These are phyloP conservation scores for Yamadazyma nakazawae DNA, from an alignment of 805 yeast species.

Conservation along the genomic window DNA sequence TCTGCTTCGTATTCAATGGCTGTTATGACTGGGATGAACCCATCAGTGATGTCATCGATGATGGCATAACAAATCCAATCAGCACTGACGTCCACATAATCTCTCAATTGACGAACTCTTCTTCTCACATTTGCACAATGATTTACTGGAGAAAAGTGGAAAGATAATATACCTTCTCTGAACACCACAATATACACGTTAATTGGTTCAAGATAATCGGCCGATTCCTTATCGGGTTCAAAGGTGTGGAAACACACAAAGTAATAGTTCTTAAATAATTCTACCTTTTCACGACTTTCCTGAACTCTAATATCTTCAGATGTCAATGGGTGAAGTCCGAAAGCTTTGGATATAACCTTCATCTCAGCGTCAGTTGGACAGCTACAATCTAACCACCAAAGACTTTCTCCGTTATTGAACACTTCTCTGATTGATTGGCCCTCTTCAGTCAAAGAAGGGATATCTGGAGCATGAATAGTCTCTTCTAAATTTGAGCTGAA, in stretches of 20 bases:
- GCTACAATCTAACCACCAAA: conserved; percentile 95
- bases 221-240: conserved; percentile 77
- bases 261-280: conserved; percentile 82
- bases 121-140: conserved; percentile 72
- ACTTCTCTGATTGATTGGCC: conserved; percentile 65
- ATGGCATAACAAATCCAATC: conserved; percentile 83
- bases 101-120: conserved; percentile 76
- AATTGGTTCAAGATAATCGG: conserved; percentile 79
- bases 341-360: conserved; percentile 87
- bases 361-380: conserved; percentile 95
- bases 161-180: conserved; percentile 55
- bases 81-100: conserved; percentile 71
- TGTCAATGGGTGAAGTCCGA: conserved; percentile 96
- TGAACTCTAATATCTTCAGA: conserved; percentile 96
- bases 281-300: conserved; percentile 97
- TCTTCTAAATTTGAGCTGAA: conserved; percentile 80
- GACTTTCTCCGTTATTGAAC: conserved; percentile 67
- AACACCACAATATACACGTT: conserved; percentile 68
- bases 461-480: conserved; percentile 85
- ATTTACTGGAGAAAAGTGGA: conserved; percentile 56
- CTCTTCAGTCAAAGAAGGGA: conserved; percentile 69
- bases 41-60: conserved; percentile 82
- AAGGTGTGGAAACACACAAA: conserved; percentile 97
- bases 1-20: conserved; percentile 78
- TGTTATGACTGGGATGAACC: conserved; percentile 77